These are phyloP conservation scores for Aspergillus sp. DNA, from an alignment of 2,329 filamentous ascomycete genomes.

Conservation along the genomic window DNA sequence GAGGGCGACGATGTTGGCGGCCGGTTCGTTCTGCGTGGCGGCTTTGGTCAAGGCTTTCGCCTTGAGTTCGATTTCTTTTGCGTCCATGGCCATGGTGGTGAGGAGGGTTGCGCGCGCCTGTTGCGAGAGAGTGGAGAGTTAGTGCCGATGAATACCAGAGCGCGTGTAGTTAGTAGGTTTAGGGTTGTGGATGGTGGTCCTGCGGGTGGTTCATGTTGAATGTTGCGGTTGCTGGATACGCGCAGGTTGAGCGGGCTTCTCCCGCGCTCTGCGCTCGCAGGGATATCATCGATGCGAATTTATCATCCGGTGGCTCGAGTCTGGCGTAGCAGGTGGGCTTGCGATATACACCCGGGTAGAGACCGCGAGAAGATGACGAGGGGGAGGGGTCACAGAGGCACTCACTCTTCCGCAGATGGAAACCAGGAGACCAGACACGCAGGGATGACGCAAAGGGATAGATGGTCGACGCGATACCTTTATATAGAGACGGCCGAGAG, in stretches of 20 bases:
- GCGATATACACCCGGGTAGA: not conserved
- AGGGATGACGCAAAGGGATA: slow-evolving; percentile 1
- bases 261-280: not conserved
- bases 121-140: not conserved
- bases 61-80: slow-evolving; percentile 74
- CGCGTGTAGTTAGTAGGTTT: too few species aligned
- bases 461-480: not conserved
- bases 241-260: not conserved
- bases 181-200: not conserved
- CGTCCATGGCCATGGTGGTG: slow-evolving; percentile 60
- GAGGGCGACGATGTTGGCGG: slow-evolving; percentile 69
- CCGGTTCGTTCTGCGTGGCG: slow-evolving; percentile 69
- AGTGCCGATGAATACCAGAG: not conserved
- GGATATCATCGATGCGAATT: too few species aligned
- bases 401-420: not conserved
- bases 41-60: slow-evolving; percentile 81
- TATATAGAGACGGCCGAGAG: not conserved
- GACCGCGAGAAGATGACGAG: not conserved
- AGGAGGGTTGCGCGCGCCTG: slow-evolving; percentile 1
- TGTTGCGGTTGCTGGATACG: not conserved
- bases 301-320: not conserved
- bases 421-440: not conserved
- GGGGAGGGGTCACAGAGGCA: not conserved
- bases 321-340: too few species aligned
- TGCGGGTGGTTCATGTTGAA: not conserved